phyloP scores from a whole-genome alignment of 805 yeast species.

The Ogataea saltuana region DNA sequence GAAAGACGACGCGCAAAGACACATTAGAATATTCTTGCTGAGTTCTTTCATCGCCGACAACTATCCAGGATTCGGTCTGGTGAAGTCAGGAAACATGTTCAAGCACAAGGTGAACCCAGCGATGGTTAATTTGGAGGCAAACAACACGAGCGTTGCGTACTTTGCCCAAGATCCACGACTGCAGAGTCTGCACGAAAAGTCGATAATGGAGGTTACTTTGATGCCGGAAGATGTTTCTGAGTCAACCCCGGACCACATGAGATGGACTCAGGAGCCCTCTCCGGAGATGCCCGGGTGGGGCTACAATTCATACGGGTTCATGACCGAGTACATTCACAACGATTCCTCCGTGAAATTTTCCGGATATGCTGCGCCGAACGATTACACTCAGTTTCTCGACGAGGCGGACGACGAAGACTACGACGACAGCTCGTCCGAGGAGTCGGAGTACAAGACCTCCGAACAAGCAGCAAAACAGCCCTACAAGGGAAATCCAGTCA shows the following conservation, averaged over 20 bases:
- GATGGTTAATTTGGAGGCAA: slow-evolving; percentile 14
- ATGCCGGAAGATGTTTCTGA: slow-evolving; percentile 4
- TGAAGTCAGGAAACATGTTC: slow-evolving; percentile 47
- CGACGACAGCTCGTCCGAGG: slow-evolving; percentile 12
- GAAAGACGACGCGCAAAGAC: slow-evolving; percentile 50
- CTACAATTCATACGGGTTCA: slow-evolving; percentile 33
- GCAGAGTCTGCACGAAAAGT: slow-evolving; percentile 23
- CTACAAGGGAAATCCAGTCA: slow-evolving; percentile 18
- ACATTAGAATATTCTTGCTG: slow-evolving; percentile 50
- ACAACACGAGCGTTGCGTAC: slow-evolving; percentile 24
- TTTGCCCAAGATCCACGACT: slow-evolving; percentile 31
- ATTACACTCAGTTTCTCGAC: slow-evolving; percentile 3
- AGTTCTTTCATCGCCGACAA: slow-evolving; percentile 53
- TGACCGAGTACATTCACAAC: slow-evolving; percentile 34
- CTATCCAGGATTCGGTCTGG: slow-evolving; percentile 53
- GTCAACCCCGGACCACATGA: slow-evolving; percentile 1
- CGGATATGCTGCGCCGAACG: slow-evolving; percentile 1
- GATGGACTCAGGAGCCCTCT: slow-evolving; percentile 22
- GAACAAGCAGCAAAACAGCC: slow-evolving; percentile 5
- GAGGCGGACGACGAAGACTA: slow-evolving; percentile 26
- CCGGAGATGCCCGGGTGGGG: slow-evolving; percentile 33
- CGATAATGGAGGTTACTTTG: slow-evolving; percentile 15
- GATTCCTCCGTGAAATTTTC: slow-evolving; percentile 24
- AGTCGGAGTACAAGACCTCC: too few species aligned
- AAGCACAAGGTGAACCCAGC: slow-evolving; percentile 32